phyloP scores from a whole-genome alignment of 257 asterid species.

The Lycium barbarum region DNA sequence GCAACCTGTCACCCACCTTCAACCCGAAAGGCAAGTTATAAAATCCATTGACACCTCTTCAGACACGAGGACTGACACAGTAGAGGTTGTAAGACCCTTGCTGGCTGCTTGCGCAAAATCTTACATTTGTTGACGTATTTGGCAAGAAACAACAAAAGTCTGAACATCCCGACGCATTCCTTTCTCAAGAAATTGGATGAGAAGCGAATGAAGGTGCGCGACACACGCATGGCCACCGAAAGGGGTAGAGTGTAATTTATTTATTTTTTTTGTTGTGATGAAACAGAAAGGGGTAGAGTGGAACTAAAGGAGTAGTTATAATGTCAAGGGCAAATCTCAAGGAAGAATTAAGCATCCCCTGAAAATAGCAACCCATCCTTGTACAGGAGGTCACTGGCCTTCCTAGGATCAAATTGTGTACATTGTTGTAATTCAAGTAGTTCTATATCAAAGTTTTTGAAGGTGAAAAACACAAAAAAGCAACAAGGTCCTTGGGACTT shows the following conservation, averaged over 20 bases:
- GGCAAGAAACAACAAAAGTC: neutral
- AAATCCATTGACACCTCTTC: constrained; percentile 14
- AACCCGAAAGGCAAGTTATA: neutral
- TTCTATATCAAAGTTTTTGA: too few species aligned
- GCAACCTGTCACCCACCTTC: neutral
- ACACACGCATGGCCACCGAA: neutral
- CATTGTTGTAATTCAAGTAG: too few species aligned
- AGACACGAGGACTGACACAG: neutral
- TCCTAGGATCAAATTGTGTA: too few species aligned
- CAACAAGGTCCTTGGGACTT: too few species aligned
- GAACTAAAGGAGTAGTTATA: neutral
- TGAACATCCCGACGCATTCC: neutral
- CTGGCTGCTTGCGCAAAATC: neutral
- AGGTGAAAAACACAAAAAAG: too few species aligned
- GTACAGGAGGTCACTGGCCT: too few species aligned
- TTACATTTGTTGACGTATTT: neutral
- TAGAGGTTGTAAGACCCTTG: neutral
- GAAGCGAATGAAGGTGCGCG: neutral
- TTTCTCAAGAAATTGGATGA: neutral
- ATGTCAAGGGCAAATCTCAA: too few species aligned
- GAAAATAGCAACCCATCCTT: neutral
- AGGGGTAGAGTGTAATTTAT: neutral
- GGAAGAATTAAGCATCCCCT: neutral
- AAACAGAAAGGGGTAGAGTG: neutral
- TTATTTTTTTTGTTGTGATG: too few species aligned